These are phyloP conservation scores for Pontederia paniculata DNA, from an alignment of 176 grass and related monocot species.

Conservation along the genomic window DNA sequence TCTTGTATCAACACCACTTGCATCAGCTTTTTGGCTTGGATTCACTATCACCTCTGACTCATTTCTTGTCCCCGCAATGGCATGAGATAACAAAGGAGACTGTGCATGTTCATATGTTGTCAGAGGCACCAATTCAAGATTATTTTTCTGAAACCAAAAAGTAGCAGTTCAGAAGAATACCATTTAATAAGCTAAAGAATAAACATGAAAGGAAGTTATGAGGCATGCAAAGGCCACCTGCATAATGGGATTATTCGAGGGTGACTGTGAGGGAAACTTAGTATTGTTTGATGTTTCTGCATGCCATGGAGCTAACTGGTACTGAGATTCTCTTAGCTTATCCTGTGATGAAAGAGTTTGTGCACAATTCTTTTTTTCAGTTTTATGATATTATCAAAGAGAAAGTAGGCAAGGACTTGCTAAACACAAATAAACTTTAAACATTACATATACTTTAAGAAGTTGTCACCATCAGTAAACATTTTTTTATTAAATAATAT, in stretches of 20 bases:
- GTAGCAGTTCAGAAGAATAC: neutral
- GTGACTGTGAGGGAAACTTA: constrained; percentile 34
- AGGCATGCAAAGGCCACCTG: constrained; percentile 37
- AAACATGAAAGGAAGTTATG: constrained; percentile 5
- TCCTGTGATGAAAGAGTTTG: constrained; percentile 63
- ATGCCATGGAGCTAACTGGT: constrained; percentile 71
- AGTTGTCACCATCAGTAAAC: neutral
- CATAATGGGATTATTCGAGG: constrained; percentile 38
- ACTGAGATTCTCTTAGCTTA: constrained; percentile 79
- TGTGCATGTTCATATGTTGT: constrained; percentile 48
- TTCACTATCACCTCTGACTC: constrained; percentile 39
- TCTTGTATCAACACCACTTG: constrained; percentile 32
- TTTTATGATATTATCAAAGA: constrained; percentile 37
- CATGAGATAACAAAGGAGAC: constrained; percentile 64
- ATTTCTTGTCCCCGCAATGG: constrained; percentile 40
- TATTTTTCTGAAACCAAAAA: constrained; percentile 37
- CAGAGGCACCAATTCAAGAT: constrained; percentile 58
- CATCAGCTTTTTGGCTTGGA: constrained; percentile 35
- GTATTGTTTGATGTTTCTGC: constrained; percentile 42
- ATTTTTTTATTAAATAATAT: neutral
- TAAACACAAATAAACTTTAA: constrained; percentile 16
- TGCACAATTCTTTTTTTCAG: constrained; percentile 23
- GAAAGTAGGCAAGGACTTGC: constrained; percentile 19
- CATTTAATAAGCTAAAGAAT: neutral
- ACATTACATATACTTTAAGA: neutral